A percentile compares a stretch with the other conserved stretches of the same genome.
Evolutionary conservation across 345 rosid species (phyloP).

Genomic region (Aquilaria malaccensis): DNA sequence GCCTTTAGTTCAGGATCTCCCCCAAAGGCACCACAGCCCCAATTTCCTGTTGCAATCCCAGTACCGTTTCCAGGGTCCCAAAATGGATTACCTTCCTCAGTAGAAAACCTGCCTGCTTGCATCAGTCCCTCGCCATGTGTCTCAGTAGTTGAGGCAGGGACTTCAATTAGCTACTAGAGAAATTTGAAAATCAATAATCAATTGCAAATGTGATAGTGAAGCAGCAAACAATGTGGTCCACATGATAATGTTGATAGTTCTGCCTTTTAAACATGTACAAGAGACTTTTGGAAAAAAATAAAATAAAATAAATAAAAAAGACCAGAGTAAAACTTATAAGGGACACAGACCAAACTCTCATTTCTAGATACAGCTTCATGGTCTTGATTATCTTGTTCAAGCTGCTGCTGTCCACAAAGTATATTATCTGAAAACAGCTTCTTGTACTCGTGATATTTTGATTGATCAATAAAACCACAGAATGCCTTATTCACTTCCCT

Average conservation of each 20-base stretch:
- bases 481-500: conserved; percentile 91
- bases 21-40: conserved; percentile 99
- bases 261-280: too few relatives aligned
- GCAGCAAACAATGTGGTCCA: background rate
- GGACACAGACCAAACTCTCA: conserved; percentile 20
- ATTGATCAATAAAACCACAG: conserved; percentile 69
- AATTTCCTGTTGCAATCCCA: conserved; percentile 84
- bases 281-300: background rate
- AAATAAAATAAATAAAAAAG: background rate
- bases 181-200: conserved; percentile 1
- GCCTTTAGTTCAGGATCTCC: conserved; percentile 90
- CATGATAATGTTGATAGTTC: background rate
- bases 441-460: conserved; percentile 31
- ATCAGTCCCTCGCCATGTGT: conserved; percentile 19
- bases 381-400: conserved; percentile 19
- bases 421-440: conserved; percentile 23
- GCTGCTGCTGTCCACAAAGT: conserved; percentile 19
- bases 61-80: conserved; percentile 30
- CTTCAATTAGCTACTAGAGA: conserved; percentile 29
- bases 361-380: conserved; percentile 12
- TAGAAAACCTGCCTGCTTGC: conserved; percentile 15
- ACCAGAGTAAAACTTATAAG: background rate
- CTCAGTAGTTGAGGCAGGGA: conserved; percentile 28
- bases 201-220: background rate
- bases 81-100: conserved; percentile 18